Conservation (phyloP, 2,329 filamentous ascomycete species). For the Penicillium capsulatum region DNA sequence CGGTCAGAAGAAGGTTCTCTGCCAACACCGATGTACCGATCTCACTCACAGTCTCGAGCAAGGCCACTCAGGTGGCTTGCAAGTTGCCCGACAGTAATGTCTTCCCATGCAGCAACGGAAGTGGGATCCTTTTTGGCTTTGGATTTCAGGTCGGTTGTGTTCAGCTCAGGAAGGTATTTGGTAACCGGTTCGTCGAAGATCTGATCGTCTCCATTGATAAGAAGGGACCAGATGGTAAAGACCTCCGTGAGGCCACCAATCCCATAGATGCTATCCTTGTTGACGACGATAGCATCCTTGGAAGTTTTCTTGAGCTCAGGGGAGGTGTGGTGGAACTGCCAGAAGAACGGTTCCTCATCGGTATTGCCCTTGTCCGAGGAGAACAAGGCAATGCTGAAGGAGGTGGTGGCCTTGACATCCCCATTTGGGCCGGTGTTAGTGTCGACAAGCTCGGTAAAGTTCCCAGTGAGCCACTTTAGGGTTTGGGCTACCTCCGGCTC, state of each 20-base stretch:
- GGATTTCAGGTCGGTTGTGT: conserved; percentile 1
- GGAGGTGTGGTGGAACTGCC: conserved; percentile 22
- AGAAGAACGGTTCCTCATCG: conserved; percentile 17
- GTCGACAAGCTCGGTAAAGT: conserved; percentile 5
- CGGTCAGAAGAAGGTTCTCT: no score
- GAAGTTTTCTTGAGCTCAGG: conserved; percentile 8
- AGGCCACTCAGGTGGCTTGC: conserved; percentile 22
- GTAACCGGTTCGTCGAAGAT: conserved; percentile 40
- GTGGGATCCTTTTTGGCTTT: not conserved
- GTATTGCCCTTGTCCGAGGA: conserved; percentile 15
- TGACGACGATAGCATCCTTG: conserved; percentile 5
- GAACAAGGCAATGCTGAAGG: conserved; percentile 24
- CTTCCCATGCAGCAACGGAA: conserved; percentile 12
- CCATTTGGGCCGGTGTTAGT: conserved; percentile 14
- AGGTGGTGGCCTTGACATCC: conserved; percentile 15
- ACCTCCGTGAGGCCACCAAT: conserved; percentile 39
- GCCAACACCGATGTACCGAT: no score
- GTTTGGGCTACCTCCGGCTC: conserved; percentile 5
- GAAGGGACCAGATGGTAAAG: conserved; percentile 36
- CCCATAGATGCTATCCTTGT: conserved; percentile 24
- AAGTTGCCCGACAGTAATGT: conserved; percentile 23
- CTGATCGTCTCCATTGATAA: conserved; percentile 33
- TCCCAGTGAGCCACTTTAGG: conserved; percentile 6
- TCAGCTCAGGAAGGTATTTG: conserved; percentile 40
- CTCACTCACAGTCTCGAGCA: conserved; percentile 19